Conservation (phyloP, 192 early-diverging fungal genomes). For the Dissophora ornata region DNA sequence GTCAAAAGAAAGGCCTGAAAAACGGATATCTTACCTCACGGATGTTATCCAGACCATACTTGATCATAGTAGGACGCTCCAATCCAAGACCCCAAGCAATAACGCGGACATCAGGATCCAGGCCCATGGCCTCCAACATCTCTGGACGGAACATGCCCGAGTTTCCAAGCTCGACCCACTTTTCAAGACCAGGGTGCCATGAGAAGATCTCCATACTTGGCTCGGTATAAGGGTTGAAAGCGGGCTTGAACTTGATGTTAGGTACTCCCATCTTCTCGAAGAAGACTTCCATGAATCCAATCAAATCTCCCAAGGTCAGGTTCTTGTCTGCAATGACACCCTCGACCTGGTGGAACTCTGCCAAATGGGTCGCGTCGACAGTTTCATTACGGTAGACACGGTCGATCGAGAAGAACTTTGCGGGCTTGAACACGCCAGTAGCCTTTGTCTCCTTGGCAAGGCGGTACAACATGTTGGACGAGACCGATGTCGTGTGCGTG, state of each 20-base stretch:
- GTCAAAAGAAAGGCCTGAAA: no score
- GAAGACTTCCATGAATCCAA: constrained; percentile 96
- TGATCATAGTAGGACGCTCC: constrained; percentile 99
- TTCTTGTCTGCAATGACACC: constrained; percentile 97
- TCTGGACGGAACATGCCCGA: constrained; percentile 99
- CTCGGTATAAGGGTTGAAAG: constrained; percentile 99
- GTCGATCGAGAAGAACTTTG: constrained; percentile 99
- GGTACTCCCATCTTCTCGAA: constrained; percentile 96
- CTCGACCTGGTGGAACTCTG: constrained; percentile 99
- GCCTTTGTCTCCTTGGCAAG: constrained; percentile 84
- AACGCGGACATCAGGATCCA: constrained; percentile 93
- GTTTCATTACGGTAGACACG: constrained; percentile 99
- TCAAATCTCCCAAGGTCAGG: constrained; percentile 94
- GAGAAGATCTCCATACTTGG: constrained; percentile 99
- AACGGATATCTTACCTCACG: constrained; percentile 67
- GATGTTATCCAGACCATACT: constrained; percentile 94
- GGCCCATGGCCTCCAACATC: constrained; percentile 95
- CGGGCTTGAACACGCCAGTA: constrained; percentile 80
- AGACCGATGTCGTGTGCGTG: constrained; percentile 97
- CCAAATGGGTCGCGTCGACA: constrained; percentile 97
- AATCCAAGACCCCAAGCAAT: constrained; percentile 98
- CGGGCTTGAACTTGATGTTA: constrained; percentile 98
- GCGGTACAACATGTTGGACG: constrained; percentile 91
- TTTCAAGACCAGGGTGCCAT: constrained; percentile 86
- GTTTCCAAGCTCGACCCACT: constrained; percentile 98